Conservation (phyloP, 257 asterid species). For the Scutellaria minor region DNA sequence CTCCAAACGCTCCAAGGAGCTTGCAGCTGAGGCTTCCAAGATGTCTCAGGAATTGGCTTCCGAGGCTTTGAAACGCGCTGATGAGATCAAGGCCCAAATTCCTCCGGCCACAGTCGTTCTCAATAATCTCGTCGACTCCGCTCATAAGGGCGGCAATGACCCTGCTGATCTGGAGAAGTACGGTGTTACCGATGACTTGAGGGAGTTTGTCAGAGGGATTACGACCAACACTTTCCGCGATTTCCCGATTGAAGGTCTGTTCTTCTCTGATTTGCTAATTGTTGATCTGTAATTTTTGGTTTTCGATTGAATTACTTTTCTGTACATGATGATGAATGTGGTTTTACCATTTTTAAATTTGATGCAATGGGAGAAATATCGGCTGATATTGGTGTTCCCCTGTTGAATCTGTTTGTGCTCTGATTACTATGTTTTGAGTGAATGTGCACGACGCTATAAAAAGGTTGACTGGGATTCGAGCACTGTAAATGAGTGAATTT, state of each 20-base stretch:
- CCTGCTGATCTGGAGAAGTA: conserved; percentile 66
- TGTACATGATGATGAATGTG: neutral
- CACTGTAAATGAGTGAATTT: too few species aligned
- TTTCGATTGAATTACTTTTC: conserved; percentile 13
- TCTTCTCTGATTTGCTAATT: conserved; percentile 30
- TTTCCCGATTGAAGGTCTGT: conserved; percentile 76
- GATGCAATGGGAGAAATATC: too few species aligned
- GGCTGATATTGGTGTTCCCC: too few species aligned
- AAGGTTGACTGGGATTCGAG: too few species aligned
- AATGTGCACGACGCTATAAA: too few species aligned
- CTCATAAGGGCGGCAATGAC: conserved; percentile 37
- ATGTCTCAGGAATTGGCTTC: conserved; percentile 52
- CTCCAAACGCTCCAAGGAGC: conserved; percentile 67
- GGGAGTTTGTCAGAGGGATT: conserved; percentile 79
- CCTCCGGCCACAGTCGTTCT: conserved; percentile 60
- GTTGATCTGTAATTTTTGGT: conserved; percentile 28
- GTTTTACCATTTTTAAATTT: too few species aligned
- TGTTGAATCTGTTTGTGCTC: too few species aligned
- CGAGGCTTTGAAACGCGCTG: conserved; percentile 84
- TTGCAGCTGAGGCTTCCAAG: conserved; percentile 83
- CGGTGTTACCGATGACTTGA: conserved; percentile 82
- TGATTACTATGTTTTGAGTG: too few species aligned
- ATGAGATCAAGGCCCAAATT: conserved; percentile 87
- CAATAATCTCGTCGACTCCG: conserved; percentile 64
- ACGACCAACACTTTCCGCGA: conserved; percentile 69